Conservation (phyloP, 345 rosid species). For the Eucalyptus curtisii region DNA sequence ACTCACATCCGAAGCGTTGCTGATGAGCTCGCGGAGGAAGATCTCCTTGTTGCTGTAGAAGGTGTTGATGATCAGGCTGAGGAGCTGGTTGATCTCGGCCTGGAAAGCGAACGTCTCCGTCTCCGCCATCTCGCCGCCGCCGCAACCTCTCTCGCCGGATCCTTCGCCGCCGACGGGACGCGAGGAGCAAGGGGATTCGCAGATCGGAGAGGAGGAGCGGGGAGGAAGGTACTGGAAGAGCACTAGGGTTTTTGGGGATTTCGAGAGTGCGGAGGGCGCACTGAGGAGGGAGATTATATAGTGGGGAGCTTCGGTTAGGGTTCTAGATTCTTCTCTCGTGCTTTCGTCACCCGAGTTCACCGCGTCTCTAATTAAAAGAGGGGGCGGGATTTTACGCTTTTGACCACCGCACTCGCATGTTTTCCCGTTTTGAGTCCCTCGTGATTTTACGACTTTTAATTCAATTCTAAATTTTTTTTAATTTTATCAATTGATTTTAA, state of each 20-base stretch:
- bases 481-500: fast-evolving
- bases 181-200: background rate
- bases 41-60: background rate
- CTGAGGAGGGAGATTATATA: background rate
- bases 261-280: background rate
- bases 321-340: background rate
- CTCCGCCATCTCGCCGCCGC: background rate
- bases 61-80: background rate
- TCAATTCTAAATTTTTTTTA: fast-evolving
- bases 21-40: background rate
- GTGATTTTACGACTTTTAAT: background rate
- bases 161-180: background rate
- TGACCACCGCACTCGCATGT: background rate
- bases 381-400: background rate
- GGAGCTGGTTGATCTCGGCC: background rate
- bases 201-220: background rate
- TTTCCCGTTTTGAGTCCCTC: background rate
- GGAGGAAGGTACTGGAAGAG: background rate
- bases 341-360: background rate
- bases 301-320: background rate
- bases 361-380: background rate
- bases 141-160: background rate
- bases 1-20: background rate
- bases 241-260: background rate
- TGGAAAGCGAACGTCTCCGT: background rate